Conservation (phyloP, 306 rosid genomes). For the Prosopis cineraria region DNA sequence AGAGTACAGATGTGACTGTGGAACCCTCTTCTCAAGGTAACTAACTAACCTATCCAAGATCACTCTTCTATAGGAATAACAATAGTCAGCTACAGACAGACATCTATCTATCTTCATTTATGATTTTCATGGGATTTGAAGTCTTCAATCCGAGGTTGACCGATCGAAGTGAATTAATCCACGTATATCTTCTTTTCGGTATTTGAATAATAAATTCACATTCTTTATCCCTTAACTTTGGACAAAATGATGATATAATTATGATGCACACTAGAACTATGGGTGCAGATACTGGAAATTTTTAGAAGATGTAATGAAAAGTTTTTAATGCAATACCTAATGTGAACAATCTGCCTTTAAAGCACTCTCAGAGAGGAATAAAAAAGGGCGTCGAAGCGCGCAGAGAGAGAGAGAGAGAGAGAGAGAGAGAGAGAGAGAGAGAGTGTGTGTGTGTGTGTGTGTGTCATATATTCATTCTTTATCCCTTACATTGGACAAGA, state of each 20-base stretch:
- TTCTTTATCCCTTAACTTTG: not conserved
- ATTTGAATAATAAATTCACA: constrained; percentile 1
- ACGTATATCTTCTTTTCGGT: not conserved
- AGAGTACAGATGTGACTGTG: constrained; percentile 99
- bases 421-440: constrained; percentile 1
- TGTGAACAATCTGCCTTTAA: constrained; percentile 26
- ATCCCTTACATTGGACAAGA: constrained; percentile 1
- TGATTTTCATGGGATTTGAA: constrained; percentile 28
- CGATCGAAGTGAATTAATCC: not conserved
- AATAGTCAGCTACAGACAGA: constrained; percentile 14
- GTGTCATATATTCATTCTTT: constrained; percentile 12
- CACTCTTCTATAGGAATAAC: constrained; percentile 2
- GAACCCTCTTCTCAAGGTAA: constrained; percentile 99
- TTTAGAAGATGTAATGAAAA: not conserved
- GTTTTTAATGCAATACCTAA: constrained; percentile 5
- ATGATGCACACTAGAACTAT: not conserved
- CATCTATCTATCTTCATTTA: constrained; percentile 19
- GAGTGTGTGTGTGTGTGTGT: constrained; percentile 7
- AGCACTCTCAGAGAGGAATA: constrained; percentile 17
- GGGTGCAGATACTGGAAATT: not conserved
- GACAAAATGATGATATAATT: not conserved
- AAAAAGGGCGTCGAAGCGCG: not conserved
- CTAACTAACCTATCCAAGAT: constrained; percentile 29
- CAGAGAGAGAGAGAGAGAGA: not conserved
- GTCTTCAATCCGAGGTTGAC: constrained; percentile 22